These are phyloP conservation scores for Polytrichum formosum DNA, from an alignment of 225 moss, liverwort and hornwort genomes.

Conservation along the genomic window DNA sequence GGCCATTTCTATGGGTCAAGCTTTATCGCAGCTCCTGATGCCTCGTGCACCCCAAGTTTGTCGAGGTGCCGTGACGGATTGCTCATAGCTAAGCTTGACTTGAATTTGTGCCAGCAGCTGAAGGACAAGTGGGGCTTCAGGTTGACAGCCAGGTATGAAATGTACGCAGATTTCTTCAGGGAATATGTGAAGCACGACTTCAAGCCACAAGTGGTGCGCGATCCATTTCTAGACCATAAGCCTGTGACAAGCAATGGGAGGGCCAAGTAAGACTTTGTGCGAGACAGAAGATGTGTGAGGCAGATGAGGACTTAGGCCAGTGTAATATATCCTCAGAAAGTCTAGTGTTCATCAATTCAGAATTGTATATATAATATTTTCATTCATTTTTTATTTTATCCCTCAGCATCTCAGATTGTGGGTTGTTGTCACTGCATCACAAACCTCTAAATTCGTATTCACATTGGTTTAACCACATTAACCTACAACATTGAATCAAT, in stretches of 20 bases:
- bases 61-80: constrained; percentile 85
- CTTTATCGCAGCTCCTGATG: constrained; percentile 90
- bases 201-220: constrained; percentile 74
- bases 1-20: constrained; percentile 98
- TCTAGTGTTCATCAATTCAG: too few species aligned
- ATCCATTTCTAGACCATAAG: constrained; percentile 39
- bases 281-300: too few species aligned
- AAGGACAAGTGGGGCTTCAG: constrained; percentile 99
- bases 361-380: too few species aligned
- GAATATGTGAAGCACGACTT: constrained; percentile 68
- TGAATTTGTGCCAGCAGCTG: constrained; percentile 87
- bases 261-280: neutral
- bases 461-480: too few species aligned
- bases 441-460: too few species aligned
- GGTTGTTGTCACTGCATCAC: too few species aligned
- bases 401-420: too few species aligned
- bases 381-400: too few species aligned
- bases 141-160: constrained; percentile 77
- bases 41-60: constrained; percentile 86
- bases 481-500: too few species aligned
- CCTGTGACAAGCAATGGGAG: constrained; percentile 18
- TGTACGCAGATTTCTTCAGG: constrained; percentile 68
- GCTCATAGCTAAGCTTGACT: constrained; percentile 73
- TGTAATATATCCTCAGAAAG: too few species aligned
- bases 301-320: too few species aligned